Evolutionary conservation across 345 rosid genomes (phyloP).

Genomic region (Angophora floribunda): DNA sequence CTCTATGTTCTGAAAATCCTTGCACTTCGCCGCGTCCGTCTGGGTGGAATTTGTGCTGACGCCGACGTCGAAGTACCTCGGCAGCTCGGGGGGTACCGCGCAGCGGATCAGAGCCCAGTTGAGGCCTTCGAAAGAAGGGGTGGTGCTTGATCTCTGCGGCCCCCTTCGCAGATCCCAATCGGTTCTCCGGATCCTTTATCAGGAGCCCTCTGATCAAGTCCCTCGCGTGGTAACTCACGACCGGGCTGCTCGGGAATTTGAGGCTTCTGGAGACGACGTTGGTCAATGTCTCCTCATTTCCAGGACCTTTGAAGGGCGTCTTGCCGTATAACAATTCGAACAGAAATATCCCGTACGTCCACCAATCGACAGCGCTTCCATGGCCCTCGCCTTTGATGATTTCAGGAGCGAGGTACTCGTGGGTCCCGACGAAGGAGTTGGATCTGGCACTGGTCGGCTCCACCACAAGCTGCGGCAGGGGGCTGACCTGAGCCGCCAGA

Average conservation of each 20-base stretch:
- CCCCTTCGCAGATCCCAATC: conserved; percentile 58
- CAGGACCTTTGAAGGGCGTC: conserved; percentile 68
- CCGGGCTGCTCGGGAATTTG: conserved; percentile 45
- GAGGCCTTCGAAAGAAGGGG: conserved; percentile 66
- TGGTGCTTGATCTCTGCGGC: conserved; percentile 78
- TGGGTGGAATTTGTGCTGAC: conserved; percentile 1
- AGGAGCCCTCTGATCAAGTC: conserved; percentile 62
- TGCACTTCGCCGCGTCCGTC: conserved; percentile 12
- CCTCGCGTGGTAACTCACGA: conserved; percentile 52
- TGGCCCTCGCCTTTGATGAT: conserved; percentile 77
- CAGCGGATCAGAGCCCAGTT: conserved; percentile 81
- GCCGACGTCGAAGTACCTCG: conserved; percentile 14
- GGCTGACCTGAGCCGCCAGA: conserved; percentile 44
- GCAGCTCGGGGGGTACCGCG: conserved; percentile 61
- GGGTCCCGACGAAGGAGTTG: conserved; percentile 76
- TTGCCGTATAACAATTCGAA: conserved; percentile 60
- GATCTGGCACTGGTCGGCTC: conserved; percentile 77
- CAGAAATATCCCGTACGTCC: conserved; percentile 74
- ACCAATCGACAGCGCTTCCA: conserved; percentile 82
- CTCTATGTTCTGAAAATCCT: conserved; percentile 19
- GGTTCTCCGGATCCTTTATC: conserved; percentile 54
- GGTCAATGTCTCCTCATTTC: conserved; percentile 58
- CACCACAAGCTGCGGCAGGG: conserved; percentile 65
- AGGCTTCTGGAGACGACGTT: conserved; percentile 59
- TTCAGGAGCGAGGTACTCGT: conserved; percentile 78